phyloP scores from a whole-genome alignment of 192 early-diverging fungal genomes.

The Backusella mclennaniae region DNA sequence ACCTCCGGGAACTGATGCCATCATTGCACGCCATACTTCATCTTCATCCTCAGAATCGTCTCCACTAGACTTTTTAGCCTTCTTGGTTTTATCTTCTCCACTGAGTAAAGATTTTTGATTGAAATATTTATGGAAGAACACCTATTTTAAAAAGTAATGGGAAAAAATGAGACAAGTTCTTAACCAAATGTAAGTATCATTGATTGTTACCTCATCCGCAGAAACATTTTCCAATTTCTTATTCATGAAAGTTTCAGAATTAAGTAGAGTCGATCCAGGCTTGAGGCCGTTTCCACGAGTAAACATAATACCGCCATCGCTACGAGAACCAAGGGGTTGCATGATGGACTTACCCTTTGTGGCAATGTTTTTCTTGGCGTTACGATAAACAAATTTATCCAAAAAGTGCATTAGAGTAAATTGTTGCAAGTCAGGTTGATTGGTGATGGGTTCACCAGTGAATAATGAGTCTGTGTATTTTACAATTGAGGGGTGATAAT shows the following conservation, averaged over 20 bases:
- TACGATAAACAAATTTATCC: slow-evolving; percentile 93
- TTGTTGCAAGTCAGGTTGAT: slow-evolving; percentile 79
- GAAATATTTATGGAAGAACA: slow-evolving; percentile 81
- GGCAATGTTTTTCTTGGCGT: slow-evolving; percentile 73
- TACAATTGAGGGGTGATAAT: slow-evolving; percentile 93
- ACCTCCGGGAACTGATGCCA: slow-evolving; percentile 60
- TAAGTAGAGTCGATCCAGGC: slow-evolving; percentile 50
- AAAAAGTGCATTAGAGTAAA: slow-evolving; percentile 93
- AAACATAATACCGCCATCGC: slow-evolving; percentile 55
- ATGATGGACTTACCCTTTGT: slow-evolving; percentile 65
- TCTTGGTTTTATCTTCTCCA: slow-evolving; percentile 15
- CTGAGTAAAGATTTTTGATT: slow-evolving; percentile 47
- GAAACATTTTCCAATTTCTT: slow-evolving; percentile 62
- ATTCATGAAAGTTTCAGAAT: slow-evolving; percentile 60
- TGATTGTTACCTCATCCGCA: slow-evolving; percentile 60
- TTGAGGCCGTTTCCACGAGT: slow-evolving; percentile 61
- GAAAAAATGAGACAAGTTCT: not conserved
- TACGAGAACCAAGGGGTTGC: slow-evolving; percentile 55
- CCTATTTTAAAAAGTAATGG: slow-evolving; percentile 19
- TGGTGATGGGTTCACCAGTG: slow-evolving; percentile 62
- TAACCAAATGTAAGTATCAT: not conserved
- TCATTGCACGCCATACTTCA: slow-evolving; percentile 90
- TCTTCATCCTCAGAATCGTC: slow-evolving; percentile 70
- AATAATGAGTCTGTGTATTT: slow-evolving; percentile 77
- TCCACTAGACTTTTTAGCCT: slow-evolving; percentile 29